Evolutionary conservation across 768 basidiomycete species (phyloP).

Genomic region (Arthromyces matolae): DNA sequence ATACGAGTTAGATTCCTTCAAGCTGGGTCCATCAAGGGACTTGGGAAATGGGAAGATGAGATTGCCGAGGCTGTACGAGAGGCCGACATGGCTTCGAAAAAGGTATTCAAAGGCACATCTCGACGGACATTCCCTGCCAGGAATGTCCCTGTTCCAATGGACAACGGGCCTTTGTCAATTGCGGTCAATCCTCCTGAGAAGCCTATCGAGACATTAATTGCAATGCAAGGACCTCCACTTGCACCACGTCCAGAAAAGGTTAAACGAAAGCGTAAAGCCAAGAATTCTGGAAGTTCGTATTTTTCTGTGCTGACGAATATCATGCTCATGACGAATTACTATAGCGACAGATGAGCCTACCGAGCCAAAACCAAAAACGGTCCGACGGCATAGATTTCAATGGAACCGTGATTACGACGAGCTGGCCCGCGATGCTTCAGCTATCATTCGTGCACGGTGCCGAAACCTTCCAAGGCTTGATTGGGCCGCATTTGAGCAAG

Average conservation of each 20-base stretch:
- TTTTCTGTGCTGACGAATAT: neutral
- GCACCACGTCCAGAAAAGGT: constrained; percentile 18
- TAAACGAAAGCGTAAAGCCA: constrained; percentile 34
- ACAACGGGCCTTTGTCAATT: constrained; percentile 33
- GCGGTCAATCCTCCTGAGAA: constrained; percentile 47
- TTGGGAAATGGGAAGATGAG: constrained; percentile 60
- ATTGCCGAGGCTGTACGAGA: constrained; percentile 55
- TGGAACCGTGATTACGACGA: constrained; percentile 91
- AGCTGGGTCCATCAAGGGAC: constrained; percentile 46
- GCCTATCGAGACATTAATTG: constrained; percentile 47
- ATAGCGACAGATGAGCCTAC: constrained; percentile 6
- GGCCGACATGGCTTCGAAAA: constrained; percentile 45
- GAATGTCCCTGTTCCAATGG: constrained; percentile 20
- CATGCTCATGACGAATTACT: neutral
- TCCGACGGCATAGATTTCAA: constrained; percentile 64
- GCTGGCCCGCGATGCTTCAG: constrained; percentile 78
- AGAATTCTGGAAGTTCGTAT: constrained; percentile 27
- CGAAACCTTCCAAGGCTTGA: constrained; percentile 57
- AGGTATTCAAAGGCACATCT: constrained; percentile 33
- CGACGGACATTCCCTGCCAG: constrained; percentile 18
- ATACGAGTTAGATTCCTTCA: constrained; percentile 58
- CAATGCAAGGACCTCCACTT: constrained; percentile 46
- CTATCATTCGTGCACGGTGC: constrained; percentile 78
- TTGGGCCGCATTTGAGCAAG: constrained; percentile 69
- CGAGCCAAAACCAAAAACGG: constrained; percentile 19